Evolutionary conservation across 2,329 filamentous ascomycete genomes (phyloP), one percentile per base, ranked within the genome.

Genomic region (Lasiodiplodia gonubiensis): DNA sequence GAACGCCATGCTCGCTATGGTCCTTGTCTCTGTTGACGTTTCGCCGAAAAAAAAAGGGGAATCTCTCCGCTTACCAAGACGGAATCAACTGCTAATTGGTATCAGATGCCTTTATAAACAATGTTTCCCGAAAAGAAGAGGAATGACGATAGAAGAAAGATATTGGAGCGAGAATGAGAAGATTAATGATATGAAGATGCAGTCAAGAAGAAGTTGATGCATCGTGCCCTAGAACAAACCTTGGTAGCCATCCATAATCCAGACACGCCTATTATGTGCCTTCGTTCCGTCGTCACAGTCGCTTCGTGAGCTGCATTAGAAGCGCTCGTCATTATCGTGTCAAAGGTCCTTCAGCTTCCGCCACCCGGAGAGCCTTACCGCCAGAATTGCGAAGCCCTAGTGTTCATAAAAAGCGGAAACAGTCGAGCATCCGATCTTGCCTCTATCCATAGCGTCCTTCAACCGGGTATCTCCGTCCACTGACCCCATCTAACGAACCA

Each of bases 401-500:
- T 21, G 16, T 21, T 10, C 42, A 21, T 46, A 6, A 48, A 14
- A 16, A 27, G 23, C 23, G 18, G 14, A 25, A 18, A 18, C 16
- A 12, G 11, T n/a, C 39, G n/a, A 35, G 27, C 23, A 63, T 18
- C 25, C 30, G 7, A 5, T 16, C 18, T 10, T 25, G 30, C 60
- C 6, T 27, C 49, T 16, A 33, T 48, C 23, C 54, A 33, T 63
- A 63, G 16, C 61, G 37, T 57, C 42, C 25, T 25, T 67, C 68
- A 27, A 67, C 60, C 18, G 69, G 69, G 63, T 70, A 70, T 53
- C 66, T 64, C 64, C 69, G 64, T 37, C 69, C 69, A 10, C 63
- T 57, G 10, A 69, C 67, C 8, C 70, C 70, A 27, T 69, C 65
- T 6, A 70, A 55, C n/a, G 37, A 8, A 7, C 61, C 48, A 23